These are phyloP conservation scores for Backusella tuberculispora DNA, from an alignment of 192 early-diverging fungal genomes.

Conservation along the genomic window DNA sequence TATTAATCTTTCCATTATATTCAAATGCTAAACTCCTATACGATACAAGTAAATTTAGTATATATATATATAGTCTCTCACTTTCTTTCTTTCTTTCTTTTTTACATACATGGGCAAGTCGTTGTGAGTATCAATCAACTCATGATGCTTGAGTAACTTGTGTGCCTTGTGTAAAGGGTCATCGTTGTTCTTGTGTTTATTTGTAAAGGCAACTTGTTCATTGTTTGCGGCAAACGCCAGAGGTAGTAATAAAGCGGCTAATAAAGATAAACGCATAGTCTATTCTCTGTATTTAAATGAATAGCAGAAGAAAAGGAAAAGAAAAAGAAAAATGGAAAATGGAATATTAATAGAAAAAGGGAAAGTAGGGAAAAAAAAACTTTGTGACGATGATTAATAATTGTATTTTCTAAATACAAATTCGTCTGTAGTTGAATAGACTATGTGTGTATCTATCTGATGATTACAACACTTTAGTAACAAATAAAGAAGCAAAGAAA, in stretches of 20 bases:
- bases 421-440: not conserved
- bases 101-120: slow-evolving; percentile 35
- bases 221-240: not conserved
- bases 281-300: not conserved
- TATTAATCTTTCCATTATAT: slow-evolving; percentile 34
- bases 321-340: not conserved
- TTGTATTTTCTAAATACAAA: not conserved
- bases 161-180: slow-evolving; percentile 20
- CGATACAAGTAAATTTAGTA: not conserved
- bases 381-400: not conserved
- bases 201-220: not conserved
- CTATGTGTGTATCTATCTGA: not conserved
- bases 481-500: not conserved
- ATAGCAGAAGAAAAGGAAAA: not conserved
- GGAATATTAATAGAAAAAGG: not conserved
- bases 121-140: slow-evolving; percentile 44
- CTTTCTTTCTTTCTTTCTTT: not conserved
- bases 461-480: not conserved
- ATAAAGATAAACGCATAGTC: not conserved
- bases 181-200: not conserved
- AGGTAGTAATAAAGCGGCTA: not conserved
- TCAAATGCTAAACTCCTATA: slow-evolving; percentile 36
- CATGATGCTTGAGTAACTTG: slow-evolving; percentile 25
- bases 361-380: slow-evolving; percentile 3
- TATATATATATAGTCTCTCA: not conserved